Evolutionary conservation across 2,329 filamentous ascomycete species (phyloP).

Genomic region (Colletotrichum brevisporum): DNA sequence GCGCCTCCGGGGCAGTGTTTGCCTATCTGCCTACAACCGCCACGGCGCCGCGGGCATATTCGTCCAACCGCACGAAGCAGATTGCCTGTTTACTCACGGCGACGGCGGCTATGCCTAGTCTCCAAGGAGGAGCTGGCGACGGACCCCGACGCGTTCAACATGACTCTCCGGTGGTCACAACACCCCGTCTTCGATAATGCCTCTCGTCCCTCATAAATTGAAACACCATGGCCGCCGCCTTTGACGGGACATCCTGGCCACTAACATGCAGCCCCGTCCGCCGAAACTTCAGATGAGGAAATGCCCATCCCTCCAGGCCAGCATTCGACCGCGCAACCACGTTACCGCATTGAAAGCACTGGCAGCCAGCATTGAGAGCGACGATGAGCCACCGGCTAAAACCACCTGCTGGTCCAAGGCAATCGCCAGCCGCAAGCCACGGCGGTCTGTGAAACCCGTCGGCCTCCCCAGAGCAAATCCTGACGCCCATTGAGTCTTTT

Average conservation of each 20-base stretch:
- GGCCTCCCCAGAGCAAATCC: constrained; percentile 14
- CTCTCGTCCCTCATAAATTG: constrained; percentile 20
- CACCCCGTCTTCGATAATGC: constrained; percentile 18
- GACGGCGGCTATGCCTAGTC: background rate
- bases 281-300: constrained; percentile 9
- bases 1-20: background rate
- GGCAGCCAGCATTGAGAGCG: background rate
- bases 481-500: constrained; percentile 20
- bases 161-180: constrained; percentile 20
- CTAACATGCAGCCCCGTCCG: constrained; percentile 4
- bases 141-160: constrained; percentile 1
- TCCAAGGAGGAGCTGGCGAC: background rate
- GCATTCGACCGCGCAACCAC: background rate
- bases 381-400: background rate
- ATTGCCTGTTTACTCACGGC: background rate
- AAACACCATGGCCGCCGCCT: constrained; percentile 16
- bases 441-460: constrained; percentile 18
- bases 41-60: constrained; percentile 1
- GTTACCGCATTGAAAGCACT: background rate
- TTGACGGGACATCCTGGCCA: constrained; percentile 20
- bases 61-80: background rate
- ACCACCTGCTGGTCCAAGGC: constrained; percentile 5
- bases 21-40: background rate
- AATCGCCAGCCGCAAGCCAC: constrained; percentile 13
- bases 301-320: background rate